phyloP scores from a whole-genome alignment of 108 stramenopile genomes.

The Parietichytrium sp. region DNA sequence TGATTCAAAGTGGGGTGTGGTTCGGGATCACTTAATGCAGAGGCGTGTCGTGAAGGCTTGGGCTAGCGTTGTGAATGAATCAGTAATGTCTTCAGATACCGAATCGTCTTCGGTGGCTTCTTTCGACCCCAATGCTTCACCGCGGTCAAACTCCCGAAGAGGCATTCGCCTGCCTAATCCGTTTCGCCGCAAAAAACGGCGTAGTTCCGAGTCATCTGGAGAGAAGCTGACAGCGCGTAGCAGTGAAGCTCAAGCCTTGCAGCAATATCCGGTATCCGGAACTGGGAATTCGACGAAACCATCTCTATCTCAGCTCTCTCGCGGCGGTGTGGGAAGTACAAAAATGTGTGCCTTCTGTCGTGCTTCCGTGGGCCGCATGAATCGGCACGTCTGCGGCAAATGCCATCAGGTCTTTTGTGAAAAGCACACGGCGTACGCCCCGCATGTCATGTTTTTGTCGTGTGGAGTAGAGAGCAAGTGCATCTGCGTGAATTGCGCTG shows the following conservation, averaged over 20 bases:
- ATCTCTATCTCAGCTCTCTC: neutral
- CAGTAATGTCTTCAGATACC: neutral
- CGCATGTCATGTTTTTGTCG: neutral
- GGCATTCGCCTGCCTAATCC: neutral
- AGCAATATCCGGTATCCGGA: neutral
- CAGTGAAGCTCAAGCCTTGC: neutral
- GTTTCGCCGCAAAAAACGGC: neutral
- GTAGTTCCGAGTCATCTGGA: neutral
- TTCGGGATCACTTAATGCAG: neutral
- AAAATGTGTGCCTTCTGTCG: too few relatives aligned
- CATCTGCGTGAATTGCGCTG: neutral
- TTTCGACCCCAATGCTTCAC: neutral
- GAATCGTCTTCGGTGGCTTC: neutral
- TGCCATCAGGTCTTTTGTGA: neutral
- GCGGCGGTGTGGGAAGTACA: neutral
- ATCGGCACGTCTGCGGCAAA: neutral
- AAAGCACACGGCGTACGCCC: neutral
- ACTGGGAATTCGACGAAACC: neutral
- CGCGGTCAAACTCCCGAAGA: neutral
- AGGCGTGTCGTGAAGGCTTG: constrained; percentile 6
- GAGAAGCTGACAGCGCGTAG: neutral
- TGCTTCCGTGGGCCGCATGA: neutral
- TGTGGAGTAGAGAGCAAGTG: constrained; percentile 23
- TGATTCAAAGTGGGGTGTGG: constrained; percentile 33
- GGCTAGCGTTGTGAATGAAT: neutral